These are phyloP conservation scores for Spencermartinsiella ligniputridi DNA, from an alignment of 1,139 yeast genomes.

Conservation along the genomic window DNA sequence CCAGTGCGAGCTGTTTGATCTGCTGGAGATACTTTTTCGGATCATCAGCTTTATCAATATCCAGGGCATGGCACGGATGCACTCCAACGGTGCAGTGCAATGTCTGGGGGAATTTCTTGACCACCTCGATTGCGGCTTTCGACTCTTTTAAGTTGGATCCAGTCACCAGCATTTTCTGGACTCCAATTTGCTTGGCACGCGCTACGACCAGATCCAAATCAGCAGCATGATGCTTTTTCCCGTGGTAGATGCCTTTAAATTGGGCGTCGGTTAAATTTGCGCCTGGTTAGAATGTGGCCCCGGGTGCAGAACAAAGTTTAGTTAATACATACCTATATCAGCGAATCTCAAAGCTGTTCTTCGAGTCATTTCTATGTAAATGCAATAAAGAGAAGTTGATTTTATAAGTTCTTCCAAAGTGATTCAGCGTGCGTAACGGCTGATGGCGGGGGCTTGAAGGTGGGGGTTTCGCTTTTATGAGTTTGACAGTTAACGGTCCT, in stretches of 20 bases:
- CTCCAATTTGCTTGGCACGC: conserved; percentile 64
- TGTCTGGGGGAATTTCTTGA: conserved; percentile 31
- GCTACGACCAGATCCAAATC: conserved; percentile 63
- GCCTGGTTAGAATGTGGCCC: conserved; percentile 44
- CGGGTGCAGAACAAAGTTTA: background rate
- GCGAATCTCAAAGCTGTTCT: conserved; percentile 15
- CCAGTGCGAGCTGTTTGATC: conserved; percentile 46
- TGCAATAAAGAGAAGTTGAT: no score
- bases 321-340: conserved; percentile 18
- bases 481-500: no score
- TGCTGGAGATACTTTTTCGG: conserved; percentile 26
- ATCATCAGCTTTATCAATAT: conserved; percentile 26
- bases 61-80: conserved; percentile 85
- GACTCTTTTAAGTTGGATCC: conserved; percentile 76
- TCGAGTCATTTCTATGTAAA: background rate
- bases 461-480: no score
- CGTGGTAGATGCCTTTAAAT: conserved; percentile 79
- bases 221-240: conserved; percentile 57
- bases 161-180: conserved; percentile 68
- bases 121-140: conserved; percentile 42
- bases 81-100: conserved; percentile 77
- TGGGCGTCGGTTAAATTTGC: conserved; percentile 85
- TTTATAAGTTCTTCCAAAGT: no score
- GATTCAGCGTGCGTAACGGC: no score
- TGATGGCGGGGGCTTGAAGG: no score